Conservation (phyloP, 73 alveolate species). For the Tetrahymena thermophila region DNA sequence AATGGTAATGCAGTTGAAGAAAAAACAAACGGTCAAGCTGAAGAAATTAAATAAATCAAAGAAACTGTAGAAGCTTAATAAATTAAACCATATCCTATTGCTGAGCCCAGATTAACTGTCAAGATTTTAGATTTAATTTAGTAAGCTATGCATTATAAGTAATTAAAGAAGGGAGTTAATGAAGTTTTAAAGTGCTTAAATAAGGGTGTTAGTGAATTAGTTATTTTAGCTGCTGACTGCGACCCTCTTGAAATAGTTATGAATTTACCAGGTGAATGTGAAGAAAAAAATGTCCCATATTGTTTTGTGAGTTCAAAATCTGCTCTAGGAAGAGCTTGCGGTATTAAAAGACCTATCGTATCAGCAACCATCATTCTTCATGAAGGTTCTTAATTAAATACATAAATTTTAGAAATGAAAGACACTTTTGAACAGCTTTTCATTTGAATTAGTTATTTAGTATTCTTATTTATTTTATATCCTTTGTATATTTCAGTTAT, state of each 20-base stretch:
- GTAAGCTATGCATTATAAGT: conserved; percentile 27
- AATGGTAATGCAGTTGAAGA: background rate
- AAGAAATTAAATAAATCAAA: background rate
- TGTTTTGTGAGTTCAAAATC: conserved; percentile 95
- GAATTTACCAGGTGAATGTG: conserved; percentile 94
- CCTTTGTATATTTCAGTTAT: background rate
- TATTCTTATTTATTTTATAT: background rate
- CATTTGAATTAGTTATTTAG: conserved; percentile 1
- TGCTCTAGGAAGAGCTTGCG: conserved; percentile 98
- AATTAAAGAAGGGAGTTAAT: conserved; percentile 41
- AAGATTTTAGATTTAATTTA: conserved; percentile 32
- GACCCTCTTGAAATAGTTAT: conserved; percentile 99
- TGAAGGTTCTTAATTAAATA: conserved; percentile 42
- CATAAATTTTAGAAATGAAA: conserved; percentile 39
- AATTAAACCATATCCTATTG: conserved; percentile 41
- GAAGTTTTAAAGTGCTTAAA: conserved; percentile 63
- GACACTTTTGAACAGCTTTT: conserved; percentile 31
- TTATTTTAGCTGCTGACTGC: conserved; percentile 99
- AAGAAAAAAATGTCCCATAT: conserved; percentile 96
- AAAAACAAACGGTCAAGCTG: background rate
- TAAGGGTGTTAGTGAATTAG: conserved; percentile 97
- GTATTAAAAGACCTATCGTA: conserved; percentile 94
- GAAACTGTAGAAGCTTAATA: conserved; percentile 23
- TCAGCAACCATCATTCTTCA: conserved; percentile 45
- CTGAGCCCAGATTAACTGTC: conserved; percentile 27